Percentiles rank a stretch among this genome's conserved stretches.
Evolutionary conservation across 2,329 filamentous ascomycete species (phyloP).

Genomic region (Didymella pinodella): DNA sequence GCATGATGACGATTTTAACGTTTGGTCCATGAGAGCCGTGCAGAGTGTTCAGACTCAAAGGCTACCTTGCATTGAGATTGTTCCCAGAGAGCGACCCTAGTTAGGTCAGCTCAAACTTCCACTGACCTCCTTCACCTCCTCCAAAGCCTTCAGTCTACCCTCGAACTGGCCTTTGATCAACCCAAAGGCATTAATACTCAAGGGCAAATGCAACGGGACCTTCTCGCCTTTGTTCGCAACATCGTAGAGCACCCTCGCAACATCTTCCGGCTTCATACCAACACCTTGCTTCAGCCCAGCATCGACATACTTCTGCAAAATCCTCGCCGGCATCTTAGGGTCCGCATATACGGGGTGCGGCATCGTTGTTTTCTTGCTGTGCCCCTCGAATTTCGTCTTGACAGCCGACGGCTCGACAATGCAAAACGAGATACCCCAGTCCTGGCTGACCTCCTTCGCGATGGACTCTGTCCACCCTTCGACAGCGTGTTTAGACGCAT

Average conservation of each 20-base stretch:
- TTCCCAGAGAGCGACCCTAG: not conserved
- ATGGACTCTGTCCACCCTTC: constrained; percentile 59
- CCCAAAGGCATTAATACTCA: constrained; percentile 52
- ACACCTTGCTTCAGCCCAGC: constrained; percentile 49
- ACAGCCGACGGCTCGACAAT: constrained; percentile 55
- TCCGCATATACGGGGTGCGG: constrained; percentile 30
- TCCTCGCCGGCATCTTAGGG: constrained; percentile 32
- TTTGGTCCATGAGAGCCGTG: not conserved
- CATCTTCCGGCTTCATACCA: constrained; percentile 20
- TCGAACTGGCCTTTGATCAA: constrained; percentile 39
- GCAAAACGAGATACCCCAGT: constrained; percentile 50
- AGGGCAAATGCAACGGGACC: constrained; percentile 54
- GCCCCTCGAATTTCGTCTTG: constrained; percentile 48
- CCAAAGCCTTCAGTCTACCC: constrained; percentile 46
- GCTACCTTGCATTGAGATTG: not conserved
- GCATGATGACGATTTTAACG: not conserved
- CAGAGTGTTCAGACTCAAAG: not conserved
- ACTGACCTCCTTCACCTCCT: constrained; percentile 48
- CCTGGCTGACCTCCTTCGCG: constrained; percentile 52
- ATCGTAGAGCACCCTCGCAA: constrained; percentile 44
- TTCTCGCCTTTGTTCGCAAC: constrained; percentile 43
- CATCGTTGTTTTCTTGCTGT: constrained; percentile 38
- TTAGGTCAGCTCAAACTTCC: constrained; percentile 24
- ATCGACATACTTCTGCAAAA: constrained; percentile 45
- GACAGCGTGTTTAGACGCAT: constrained; percentile 36